These are phyloP conservation scores for Penicillium griseofulvum DNA, from an alignment of 2,329 filamentous ascomycete species.

Conservation along the genomic window DNA sequence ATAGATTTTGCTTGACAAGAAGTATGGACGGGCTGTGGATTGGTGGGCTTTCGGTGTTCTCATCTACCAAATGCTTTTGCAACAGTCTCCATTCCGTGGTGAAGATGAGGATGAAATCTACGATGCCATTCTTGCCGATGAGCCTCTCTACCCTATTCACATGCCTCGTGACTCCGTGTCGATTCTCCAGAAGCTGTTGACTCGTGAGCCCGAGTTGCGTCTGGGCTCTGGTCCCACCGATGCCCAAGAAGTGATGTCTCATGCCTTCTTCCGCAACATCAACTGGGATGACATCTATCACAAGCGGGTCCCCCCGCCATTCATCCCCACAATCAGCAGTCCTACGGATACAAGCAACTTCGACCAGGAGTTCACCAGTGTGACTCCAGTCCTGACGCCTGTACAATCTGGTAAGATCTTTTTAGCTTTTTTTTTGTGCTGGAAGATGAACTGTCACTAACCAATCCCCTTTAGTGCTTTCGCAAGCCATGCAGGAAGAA, in stretches of 20 bases:
- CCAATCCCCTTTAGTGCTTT: slow-evolving; percentile 64
- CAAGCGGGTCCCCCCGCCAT: slow-evolving; percentile 86
- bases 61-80: slow-evolving; percentile 99
- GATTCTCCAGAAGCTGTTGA: slow-evolving; percentile 95
- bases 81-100: slow-evolving; percentile 97
- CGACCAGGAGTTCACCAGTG: slow-evolving; percentile 96
- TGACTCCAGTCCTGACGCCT: slow-evolving; percentile 93
- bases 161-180: slow-evolving; percentile 98
- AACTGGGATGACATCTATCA: slow-evolving; percentile 99
- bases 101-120: slow-evolving; percentile 99
- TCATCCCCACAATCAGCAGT: slow-evolving; percentile 83
- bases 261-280: slow-evolving; percentile 96
- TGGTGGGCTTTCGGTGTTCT: slow-evolving; percentile 99
- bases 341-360: slow-evolving; percentile 99
- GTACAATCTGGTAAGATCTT: slow-evolving; percentile 82
- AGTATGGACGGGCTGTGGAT: slow-evolving; percentile 94
- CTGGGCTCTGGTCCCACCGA: slow-evolving; percentile 94
- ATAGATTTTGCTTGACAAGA: slow-evolving; percentile 94
- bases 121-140: slow-evolving; percentile 94
- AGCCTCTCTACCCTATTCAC: slow-evolving; percentile 95
- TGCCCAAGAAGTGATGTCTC: slow-evolving; percentile 97
- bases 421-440: neutral
- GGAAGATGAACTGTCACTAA: slow-evolving; percentile 11
- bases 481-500: slow-evolving; percentile 98
- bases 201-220: slow-evolving; percentile 87